Percentiles rank a stretch among this genome's conserved stretches.
Evolutionary conservation across 768 basidiomycete genomes (phyloP).

Genomic region (Podaxis rugospora): DNA sequence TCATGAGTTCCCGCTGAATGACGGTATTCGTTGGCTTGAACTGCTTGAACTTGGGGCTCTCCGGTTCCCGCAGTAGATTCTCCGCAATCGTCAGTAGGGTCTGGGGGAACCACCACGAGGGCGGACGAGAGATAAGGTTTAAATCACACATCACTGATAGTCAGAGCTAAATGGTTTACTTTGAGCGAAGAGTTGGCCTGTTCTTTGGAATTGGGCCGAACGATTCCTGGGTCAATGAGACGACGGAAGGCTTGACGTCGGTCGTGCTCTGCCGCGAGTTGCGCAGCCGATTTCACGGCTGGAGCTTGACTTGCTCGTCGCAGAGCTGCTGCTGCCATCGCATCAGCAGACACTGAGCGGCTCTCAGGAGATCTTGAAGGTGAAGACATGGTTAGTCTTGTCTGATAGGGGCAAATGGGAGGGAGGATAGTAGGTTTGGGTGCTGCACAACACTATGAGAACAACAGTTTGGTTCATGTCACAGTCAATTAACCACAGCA

Average conservation of each 20-base stretch:
- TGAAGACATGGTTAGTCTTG: slow-evolving; percentile 3
- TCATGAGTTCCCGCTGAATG: slow-evolving; percentile 64
- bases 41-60: slow-evolving; percentile 64
- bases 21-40: slow-evolving; percentile 74
- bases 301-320: slow-evolving; percentile 32
- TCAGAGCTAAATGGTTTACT: slow-evolving; percentile 35
- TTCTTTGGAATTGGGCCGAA: slow-evolving; percentile 62
- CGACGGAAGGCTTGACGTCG: slow-evolving; percentile 69
- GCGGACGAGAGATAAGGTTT: slow-evolving; percentile 6
- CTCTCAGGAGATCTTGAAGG: slow-evolving; percentile 1
- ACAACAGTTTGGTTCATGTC: background rate
- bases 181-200: slow-evolving; percentile 59
- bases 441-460: background rate
- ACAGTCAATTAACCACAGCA: background rate
- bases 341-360: slow-evolving; percentile 25
- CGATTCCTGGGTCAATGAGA: slow-evolving; percentile 75
- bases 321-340: slow-evolving; percentile 41
- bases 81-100: slow-evolving; percentile 65
- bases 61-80: slow-evolving; percentile 69
- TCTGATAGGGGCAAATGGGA: background rate
- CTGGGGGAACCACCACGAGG: slow-evolving; percentile 30
- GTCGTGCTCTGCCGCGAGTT: slow-evolving; percentile 52
- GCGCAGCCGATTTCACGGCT: slow-evolving; percentile 30
- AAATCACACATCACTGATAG: slow-evolving; percentile 14
- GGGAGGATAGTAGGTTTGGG: background rate